Conservation (phyloP, 2,329 filamentous ascomycete species). For the Lecanosticta acicola region DNA sequence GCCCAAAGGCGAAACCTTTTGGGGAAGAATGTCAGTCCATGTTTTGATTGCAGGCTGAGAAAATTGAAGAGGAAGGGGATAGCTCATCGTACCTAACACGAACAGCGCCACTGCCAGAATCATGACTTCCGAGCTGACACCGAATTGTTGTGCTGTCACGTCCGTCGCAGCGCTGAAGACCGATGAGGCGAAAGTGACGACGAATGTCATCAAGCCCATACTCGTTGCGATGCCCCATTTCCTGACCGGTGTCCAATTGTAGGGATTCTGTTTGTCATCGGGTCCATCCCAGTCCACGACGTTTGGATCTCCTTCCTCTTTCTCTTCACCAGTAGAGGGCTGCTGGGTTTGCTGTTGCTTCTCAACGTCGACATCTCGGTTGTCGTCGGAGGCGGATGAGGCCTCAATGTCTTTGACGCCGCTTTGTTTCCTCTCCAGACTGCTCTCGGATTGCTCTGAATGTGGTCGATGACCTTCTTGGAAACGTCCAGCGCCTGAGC, state of each 20-base stretch:
- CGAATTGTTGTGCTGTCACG: conserved; percentile 18
- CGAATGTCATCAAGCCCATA: conserved; percentile 24
- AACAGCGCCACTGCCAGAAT: conserved; percentile 22
- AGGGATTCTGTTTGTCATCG: conserved; percentile 20
- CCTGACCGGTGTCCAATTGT: conserved; percentile 14
- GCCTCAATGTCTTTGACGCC: neutral
- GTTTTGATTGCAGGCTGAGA: no score
- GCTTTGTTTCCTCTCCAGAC: no score
- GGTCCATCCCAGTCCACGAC: conserved; percentile 22
- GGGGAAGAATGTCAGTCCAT: no score
- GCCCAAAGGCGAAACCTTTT: conserved; percentile 12
- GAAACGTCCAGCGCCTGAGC: no score
- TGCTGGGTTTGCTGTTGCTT: conserved; percentile 10
- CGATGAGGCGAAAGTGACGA: conserved; percentile 52
- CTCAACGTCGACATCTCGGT: conserved; percentile 12
- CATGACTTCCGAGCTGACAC: conserved; percentile 23
- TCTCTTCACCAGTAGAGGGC: conserved; percentile 6
- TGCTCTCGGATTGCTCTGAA: neutral
- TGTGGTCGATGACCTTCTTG: no score
- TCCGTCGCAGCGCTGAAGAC: conserved; percentile 18
- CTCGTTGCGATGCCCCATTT: conserved; percentile 25
- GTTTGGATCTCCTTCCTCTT: conserved; percentile 19
- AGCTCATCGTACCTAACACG: no score
- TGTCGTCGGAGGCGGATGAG: conserved; percentile 1
- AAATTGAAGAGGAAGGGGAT: no score